These are phyloP conservation scores for Alternaria solani DNA, from an alignment of 2,329 filamentous ascomycete species.

Conservation along the genomic window DNA sequence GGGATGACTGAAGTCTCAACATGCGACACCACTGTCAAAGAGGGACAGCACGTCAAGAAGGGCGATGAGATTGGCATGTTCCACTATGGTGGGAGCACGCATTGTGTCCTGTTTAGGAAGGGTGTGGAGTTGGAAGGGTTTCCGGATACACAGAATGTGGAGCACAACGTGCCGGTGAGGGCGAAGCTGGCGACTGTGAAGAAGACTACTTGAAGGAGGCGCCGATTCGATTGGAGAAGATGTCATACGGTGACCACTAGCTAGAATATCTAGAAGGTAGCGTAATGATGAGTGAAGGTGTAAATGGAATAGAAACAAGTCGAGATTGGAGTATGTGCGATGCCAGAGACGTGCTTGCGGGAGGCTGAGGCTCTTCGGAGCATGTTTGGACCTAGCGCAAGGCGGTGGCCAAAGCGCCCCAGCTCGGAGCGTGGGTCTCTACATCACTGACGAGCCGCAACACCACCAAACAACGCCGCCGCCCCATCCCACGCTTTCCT, in stretches of 20 bases:
- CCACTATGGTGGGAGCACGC: constrained; percentile 77
- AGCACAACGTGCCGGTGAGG: constrained; percentile 51
- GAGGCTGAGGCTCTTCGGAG: constrained; percentile 21
- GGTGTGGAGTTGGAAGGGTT: constrained; percentile 56
- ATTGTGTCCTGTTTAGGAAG: constrained; percentile 72
- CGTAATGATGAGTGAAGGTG: neutral
- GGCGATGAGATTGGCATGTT: constrained; percentile 80
- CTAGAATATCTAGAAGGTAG: neutral
- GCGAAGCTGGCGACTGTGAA: constrained; percentile 48
- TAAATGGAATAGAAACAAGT: no score
- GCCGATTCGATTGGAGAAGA: neutral
- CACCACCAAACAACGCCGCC: constrained; percentile 25
- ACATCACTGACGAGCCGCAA: constrained; percentile 28
- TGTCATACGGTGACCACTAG: neutral
- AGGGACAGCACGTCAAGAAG: constrained; percentile 72
- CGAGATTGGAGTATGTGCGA: neutral
- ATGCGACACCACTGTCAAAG: constrained; percentile 73
- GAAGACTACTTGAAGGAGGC: constrained; percentile 11
- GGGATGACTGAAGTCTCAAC: constrained; percentile 81
- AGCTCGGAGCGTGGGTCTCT: constrained; percentile 19
- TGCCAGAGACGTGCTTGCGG: neutral
- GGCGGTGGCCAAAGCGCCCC: constrained; percentile 17
- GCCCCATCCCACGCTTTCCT: constrained; percentile 12
- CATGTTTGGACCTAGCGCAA: constrained; percentile 19
- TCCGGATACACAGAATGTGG: constrained; percentile 32